Percentiles rank a stretch among this genome's conserved stretches.
Evolutionary conservation across 106 monocot species (phyloP).

Genomic region (Acorus gramineus): DNA sequence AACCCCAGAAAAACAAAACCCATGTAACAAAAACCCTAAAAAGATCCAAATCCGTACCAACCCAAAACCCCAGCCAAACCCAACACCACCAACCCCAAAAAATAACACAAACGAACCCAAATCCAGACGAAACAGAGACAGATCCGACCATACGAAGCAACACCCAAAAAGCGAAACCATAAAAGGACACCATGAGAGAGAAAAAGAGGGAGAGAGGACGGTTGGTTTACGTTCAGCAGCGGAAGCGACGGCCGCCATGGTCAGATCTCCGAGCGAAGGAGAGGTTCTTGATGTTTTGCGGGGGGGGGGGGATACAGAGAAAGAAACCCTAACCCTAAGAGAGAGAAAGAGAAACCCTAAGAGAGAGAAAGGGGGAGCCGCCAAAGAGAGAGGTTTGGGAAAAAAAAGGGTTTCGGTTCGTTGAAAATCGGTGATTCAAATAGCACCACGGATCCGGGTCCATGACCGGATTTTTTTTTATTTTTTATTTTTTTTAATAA

Average conservation of each 20-base stretch:
- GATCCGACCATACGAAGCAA: too few species aligned
- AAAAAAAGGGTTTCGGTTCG: slow-evolving; percentile 10
- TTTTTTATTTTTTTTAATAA: not conserved
- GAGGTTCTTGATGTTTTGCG: not conserved
- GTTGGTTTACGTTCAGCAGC: slow-evolving; percentile 21
- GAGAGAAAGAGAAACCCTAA: slow-evolving; percentile 22
- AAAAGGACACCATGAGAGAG: not conserved
- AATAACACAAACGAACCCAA: not conserved
- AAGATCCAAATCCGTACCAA: too few species aligned
- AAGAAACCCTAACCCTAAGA: not conserved
- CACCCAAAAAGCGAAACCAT: not conserved
- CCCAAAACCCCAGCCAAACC: too few species aligned
- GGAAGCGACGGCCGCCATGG: slow-evolving; percentile 28
- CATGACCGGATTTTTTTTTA: not conserved
- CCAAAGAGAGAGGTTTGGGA: slow-evolving; percentile 7
- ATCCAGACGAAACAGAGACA: not conserved
- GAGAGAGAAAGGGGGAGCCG: slow-evolving; percentile 14
- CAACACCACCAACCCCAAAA: not conserved
- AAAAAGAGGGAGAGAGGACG: slow-evolving; percentile 5
- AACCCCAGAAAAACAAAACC: too few species aligned
- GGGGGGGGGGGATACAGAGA: not conserved
- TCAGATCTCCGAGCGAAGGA: not conserved
- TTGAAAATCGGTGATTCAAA: slow-evolving; percentile 50
- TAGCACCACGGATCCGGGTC: slow-evolving; percentile 33
- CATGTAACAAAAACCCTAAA: too few species aligned